Conservation (phyloP, 129 eudicot species). For the Artemisia argyi region DNA sequence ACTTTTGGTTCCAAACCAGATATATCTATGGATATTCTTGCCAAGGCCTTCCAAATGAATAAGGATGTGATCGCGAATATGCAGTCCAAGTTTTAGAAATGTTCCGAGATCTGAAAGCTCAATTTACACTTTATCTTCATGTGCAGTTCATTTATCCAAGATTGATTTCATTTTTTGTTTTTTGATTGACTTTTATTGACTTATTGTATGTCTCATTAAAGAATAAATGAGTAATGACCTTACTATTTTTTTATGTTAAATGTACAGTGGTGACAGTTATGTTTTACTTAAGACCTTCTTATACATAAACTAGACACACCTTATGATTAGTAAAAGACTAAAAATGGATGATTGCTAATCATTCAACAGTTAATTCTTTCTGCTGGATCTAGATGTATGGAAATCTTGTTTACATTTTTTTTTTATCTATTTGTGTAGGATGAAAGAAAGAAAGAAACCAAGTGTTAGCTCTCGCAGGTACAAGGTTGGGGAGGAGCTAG, state of each 20-base stretch:
- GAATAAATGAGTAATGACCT: not conserved
- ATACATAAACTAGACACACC: slow-evolving; percentile 6
- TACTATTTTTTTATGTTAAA: not conserved
- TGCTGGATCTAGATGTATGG: slow-evolving; percentile 15
- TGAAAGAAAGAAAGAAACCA: slow-evolving; percentile 7
- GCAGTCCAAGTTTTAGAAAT: slow-evolving; percentile 12
- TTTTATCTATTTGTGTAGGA: slow-evolving; percentile 10
- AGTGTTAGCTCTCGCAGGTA: slow-evolving; percentile 19
- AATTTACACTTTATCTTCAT: not conserved
- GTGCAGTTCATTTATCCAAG: not conserved
- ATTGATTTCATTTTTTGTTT: not conserved
- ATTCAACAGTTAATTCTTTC: slow-evolving; percentile 8
- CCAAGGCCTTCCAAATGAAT: slow-evolving; percentile 38
- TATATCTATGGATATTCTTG: slow-evolving; percentile 34
- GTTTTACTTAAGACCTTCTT: not conserved
- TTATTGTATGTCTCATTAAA: not conserved
- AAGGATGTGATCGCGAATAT: slow-evolving; percentile 16
- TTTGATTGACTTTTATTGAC: not conserved
- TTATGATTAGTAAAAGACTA: slow-evolving; percentile 16
- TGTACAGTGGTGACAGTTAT: not conserved
- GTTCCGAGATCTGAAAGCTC: not conserved
- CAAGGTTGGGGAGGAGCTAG: slow-evolving; percentile 12
- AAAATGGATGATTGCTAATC: slow-evolving; percentile 13
- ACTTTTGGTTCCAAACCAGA: slow-evolving; percentile 39
- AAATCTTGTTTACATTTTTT: not conserved